Evolutionary conservation across 2,329 filamentous ascomycete genomes (phyloP).

Genomic region (Ceratocystis huliohia): DNA sequence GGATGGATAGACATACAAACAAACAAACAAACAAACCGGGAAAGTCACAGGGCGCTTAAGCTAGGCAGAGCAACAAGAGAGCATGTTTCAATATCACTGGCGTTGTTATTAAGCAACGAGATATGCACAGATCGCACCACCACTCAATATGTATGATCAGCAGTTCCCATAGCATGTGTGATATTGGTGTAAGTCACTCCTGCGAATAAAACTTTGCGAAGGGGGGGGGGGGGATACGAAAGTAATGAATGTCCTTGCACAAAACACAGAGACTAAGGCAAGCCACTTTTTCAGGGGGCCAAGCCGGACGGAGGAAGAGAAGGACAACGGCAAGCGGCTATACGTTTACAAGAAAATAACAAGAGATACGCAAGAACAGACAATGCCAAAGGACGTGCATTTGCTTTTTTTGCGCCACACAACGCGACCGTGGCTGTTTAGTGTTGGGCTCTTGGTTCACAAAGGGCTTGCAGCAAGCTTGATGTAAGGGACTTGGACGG

Average conservation of each 20-base stretch:
- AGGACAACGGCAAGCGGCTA: neutral
- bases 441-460: neutral
- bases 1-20: neutral
- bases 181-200: constrained; percentile 4
- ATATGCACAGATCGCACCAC: neutral
- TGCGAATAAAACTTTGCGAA: neutral
- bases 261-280: neutral
- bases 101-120: neutral
- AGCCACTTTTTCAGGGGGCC: neutral
- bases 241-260: constrained; percentile 5
- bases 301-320: neutral
- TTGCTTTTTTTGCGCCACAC: neutral
- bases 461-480: neutral
- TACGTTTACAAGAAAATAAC: neutral
- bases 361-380: neutral
- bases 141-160: neutral
- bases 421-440: neutral
- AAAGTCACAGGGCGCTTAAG: neutral
- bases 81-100: neutral
- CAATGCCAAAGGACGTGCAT: neutral
- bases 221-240: neutral
- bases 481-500: neutral
- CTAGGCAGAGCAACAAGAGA: neutral
- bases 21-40: no score
- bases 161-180: neutral